phyloP scores from a whole-genome alignment of 2,329 filamentous ascomycete genomes.

The Boeremia exigua region DNA sequence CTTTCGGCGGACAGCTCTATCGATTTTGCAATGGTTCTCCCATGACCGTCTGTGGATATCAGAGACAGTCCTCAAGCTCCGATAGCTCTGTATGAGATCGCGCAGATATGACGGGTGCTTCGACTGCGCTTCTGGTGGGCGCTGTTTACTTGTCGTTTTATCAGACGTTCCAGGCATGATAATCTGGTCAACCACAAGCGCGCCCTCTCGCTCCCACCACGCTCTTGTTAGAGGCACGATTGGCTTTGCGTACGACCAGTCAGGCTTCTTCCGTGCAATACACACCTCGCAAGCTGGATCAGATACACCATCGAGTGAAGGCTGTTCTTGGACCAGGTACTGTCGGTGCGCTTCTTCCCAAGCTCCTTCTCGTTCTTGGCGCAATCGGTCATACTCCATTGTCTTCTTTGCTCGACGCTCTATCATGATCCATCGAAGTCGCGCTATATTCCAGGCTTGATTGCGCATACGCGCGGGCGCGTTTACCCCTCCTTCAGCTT shows the following conservation, averaged over 20 bases:
- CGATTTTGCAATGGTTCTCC: constrained; percentile 23
- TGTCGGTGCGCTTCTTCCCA: constrained; percentile 30
- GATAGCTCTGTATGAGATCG: constrained; percentile 18
- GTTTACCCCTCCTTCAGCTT: constrained; percentile 22
- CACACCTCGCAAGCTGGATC: neutral
- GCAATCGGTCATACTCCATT: constrained; percentile 23
- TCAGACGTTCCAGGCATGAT: constrained; percentile 4
- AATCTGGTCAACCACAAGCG: constrained; percentile 12
- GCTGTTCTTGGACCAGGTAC: neutral
- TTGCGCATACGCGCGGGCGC: constrained; percentile 20
- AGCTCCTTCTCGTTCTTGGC: constrained; percentile 28
- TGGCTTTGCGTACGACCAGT: neutral
- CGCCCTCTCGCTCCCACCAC: constrained; percentile 35
- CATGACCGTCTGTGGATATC: constrained; percentile 14
- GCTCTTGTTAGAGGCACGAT: neutral
- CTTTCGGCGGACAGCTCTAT: constrained; percentile 32
- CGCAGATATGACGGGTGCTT: constrained; percentile 19
- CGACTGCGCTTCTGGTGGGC: neutral
- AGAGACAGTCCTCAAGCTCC: constrained; percentile 1
- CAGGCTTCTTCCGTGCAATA: neutral
- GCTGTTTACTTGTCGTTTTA: neutral
- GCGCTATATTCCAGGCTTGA: constrained; percentile 28
- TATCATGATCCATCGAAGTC: constrained; percentile 23
- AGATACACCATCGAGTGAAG: neutral
- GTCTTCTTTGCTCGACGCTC: constrained; percentile 18